phyloP scores from a whole-genome alignment of 352 stramenopile species.

The Pythium diclinum region DNA sequence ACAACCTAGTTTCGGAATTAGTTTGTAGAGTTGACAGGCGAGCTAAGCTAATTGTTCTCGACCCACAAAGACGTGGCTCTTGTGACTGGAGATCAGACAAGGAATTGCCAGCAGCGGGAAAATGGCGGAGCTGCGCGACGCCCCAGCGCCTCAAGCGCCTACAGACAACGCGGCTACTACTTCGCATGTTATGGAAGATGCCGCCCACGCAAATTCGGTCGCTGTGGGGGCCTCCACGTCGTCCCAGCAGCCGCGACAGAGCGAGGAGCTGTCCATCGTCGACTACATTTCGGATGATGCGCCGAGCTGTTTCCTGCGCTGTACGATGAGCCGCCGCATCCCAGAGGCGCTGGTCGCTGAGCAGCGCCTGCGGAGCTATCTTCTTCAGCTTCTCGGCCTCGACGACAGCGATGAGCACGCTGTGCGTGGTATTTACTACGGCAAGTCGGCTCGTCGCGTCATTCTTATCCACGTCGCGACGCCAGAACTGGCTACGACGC shows the following conservation, averaged over 20 bases:
- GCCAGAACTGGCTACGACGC: constrained; percentile 19
- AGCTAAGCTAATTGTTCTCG: constrained; percentile 12
- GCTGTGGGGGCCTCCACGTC: neutral
- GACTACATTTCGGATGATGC: constrained; percentile 54
- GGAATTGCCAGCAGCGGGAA: neutral
- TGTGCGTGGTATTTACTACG: constrained; percentile 55
- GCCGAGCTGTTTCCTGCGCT: constrained; percentile 56
- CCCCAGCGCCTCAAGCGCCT: neutral
- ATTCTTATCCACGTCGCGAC: constrained; percentile 50
- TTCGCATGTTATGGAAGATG: neutral
- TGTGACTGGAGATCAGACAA: constrained; percentile 9
- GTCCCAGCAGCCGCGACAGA: neutral
- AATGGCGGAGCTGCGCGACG: constrained; percentile 3
- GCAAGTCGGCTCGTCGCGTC: constrained; percentile 46
- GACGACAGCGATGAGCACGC: constrained; percentile 4
- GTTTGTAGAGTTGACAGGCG: too few species aligned
- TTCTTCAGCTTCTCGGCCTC: constrained; percentile 31
- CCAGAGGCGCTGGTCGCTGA: constrained; percentile 47
- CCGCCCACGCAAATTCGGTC: neutral
- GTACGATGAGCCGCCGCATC: constrained; percentile 73
- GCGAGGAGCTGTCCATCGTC: constrained; percentile 20
- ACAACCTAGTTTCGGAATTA: too few species aligned
- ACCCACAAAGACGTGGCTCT: constrained; percentile 4
- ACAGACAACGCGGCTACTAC: neutral
- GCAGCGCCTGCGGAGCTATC: constrained; percentile 46